Evolutionary conservation across 257 asterid species (phyloP), one percentile per base, ranked within the genome.

Genomic region (Forsythia suspensa): DNA sequence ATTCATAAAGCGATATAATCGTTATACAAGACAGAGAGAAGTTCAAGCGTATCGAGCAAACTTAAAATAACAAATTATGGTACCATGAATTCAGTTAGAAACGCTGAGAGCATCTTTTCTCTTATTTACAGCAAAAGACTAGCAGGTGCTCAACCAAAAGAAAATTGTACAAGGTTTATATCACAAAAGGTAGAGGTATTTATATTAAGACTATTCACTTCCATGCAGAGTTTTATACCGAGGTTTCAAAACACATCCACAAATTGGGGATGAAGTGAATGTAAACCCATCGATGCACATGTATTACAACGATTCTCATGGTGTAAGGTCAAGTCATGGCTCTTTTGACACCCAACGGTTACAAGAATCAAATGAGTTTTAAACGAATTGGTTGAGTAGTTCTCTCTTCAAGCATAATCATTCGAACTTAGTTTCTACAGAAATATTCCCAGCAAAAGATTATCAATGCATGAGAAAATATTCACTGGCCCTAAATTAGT

Each of bases 11-110:
- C 24, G 55, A 37, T 15, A 61, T 36, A 15, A 12, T 46, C 71
- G 70, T 21, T 79, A 69, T 67, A 59, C 63, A 80, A 37, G 8
- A 21, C 48, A 6, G 4, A 57, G 73, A 71, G 69, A 73, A 55
- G 65, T 67, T 55, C 74, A 76, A 71, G 67, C 34, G 43, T 39
- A 81, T 18, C 2, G 77, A 44, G 20, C 0, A 29, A 52, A 66
- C 18, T 57, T 70, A 75, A 13, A 8, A 48, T 52, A 20, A 69
- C 72, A 65, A 20, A 41, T n/a, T 9, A 74, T 73, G 43, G 39
- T 7, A 69, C 69, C 39, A 9, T 29, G 71, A 69, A 70, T 72
- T 16, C 39, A 70, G 70, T 37, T 61, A 44, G 34, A 57, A 57
- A 43, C 41, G 70, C 73, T 55, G 29, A 13, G 59, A 48, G 20